These are phyloP conservation scores for Exidia glandulosa DNA, from an alignment of 768 basidiomycete genomes.

Conservation along the genomic window DNA sequence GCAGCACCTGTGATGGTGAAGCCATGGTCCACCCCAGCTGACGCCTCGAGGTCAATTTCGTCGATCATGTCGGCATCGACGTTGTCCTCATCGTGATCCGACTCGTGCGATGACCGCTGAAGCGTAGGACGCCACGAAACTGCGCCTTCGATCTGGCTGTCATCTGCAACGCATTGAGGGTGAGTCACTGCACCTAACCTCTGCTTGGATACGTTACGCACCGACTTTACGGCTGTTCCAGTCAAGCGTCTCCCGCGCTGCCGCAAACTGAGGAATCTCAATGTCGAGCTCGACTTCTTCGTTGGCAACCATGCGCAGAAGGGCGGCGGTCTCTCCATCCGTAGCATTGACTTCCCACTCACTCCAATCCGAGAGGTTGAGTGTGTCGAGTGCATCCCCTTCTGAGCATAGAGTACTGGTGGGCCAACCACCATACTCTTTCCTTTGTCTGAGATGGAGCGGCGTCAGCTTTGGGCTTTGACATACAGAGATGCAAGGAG, in stretches of 20 bases:
- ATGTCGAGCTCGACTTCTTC: constrained; percentile 64
- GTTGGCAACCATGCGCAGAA: constrained; percentile 76
- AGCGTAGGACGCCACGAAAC: constrained; percentile 28
- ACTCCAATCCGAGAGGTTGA: constrained; percentile 43
- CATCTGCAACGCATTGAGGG: constrained; percentile 37
- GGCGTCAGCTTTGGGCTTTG: constrained; percentile 6
- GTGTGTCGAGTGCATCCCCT: constrained; percentile 29
- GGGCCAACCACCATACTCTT: constrained; percentile 1
- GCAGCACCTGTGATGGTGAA: constrained; percentile 26
- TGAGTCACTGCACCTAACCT: background rate
- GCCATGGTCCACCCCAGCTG: constrained; percentile 31
- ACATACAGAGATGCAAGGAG: constrained; percentile 10
- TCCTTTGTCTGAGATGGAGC: constrained; percentile 42
- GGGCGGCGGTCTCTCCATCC: constrained; percentile 69
- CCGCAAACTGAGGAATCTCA: constrained; percentile 50
- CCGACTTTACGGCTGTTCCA: constrained; percentile 86
- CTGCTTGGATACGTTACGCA: constrained; percentile 19
- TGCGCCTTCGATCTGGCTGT: constrained; percentile 71
- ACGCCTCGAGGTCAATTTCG: no score
- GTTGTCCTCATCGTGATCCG: constrained; percentile 7
- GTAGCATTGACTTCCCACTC: constrained; percentile 73
- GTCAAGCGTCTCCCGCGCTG: constrained; percentile 46
- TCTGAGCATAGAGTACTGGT: constrained; percentile 22
- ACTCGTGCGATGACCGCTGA: constrained; percentile 51
- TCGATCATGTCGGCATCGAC: constrained; percentile 3